phyloP scores from a whole-genome alignment of 208 protist genomes.

The Trypanosoma lewisi region DNA sequence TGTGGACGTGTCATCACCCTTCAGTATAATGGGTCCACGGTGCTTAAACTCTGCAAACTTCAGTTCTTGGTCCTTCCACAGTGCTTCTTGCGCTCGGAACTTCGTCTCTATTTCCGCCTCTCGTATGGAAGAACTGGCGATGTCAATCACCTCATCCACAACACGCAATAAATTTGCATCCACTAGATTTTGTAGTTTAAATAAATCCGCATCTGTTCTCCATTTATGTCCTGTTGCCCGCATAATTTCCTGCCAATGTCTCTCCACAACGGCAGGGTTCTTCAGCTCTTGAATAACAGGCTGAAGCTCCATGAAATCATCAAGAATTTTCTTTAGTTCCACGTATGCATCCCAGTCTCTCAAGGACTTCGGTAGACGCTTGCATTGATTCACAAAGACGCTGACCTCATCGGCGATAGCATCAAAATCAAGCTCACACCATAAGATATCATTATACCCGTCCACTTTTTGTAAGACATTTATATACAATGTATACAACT shows the following conservation, averaged over 20 bases:
- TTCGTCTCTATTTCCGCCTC: slow-evolving; percentile 96
- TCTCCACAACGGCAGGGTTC: slow-evolving; percentile 89
- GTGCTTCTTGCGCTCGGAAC: slow-evolving; percentile 84
- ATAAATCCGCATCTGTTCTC: slow-evolving; percentile 90
- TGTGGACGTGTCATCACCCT: slow-evolving; percentile 87
- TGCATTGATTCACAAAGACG: slow-evolving; percentile 89
- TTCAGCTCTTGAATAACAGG: slow-evolving; percentile 93
- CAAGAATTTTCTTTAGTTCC: slow-evolving; percentile 94
- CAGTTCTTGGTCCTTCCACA: slow-evolving; percentile 94
- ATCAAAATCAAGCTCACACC: slow-evolving; percentile 94
- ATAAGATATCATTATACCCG: slow-evolving; percentile 94
- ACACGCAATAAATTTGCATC: slow-evolving; percentile 86
- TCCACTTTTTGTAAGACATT: slow-evolving; percentile 94
- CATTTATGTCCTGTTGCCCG: slow-evolving; percentile 87
- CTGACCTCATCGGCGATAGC: slow-evolving; percentile 91
- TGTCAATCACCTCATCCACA: slow-evolving; percentile 95
- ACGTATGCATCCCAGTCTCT: slow-evolving; percentile 94
- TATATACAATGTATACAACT: slow-evolving; percentile 95
- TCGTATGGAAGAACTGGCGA: slow-evolving; percentile 92
- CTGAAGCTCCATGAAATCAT: slow-evolving; percentile 94
- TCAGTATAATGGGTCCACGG: slow-evolving; percentile 91
- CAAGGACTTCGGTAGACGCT: slow-evolving; percentile 91
- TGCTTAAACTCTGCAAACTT: slow-evolving; percentile 95
- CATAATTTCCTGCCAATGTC: slow-evolving; percentile 96
- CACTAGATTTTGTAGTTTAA: slow-evolving; percentile 94